Conservation (phyloP, 768 basidiomycete species). For the Fomitopsis pulvina region DNA sequence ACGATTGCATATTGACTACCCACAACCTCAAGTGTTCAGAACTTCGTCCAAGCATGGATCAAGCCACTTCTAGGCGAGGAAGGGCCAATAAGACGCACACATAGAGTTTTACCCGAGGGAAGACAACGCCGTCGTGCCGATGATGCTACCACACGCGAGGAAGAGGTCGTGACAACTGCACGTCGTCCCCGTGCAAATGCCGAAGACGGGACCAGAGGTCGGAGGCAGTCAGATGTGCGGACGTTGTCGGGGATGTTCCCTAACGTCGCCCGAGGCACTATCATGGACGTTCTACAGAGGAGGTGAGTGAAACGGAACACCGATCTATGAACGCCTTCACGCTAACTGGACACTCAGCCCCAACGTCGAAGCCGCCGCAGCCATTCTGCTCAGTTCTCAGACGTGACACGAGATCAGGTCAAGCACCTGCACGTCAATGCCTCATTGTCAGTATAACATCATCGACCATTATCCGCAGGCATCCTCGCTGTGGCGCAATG, state of each 20-base stretch:
- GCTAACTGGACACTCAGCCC: conserved; percentile 34
- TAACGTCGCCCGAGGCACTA: conserved; percentile 60
- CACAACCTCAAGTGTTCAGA: conserved; percentile 30
- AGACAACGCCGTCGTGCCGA: conserved; percentile 13
- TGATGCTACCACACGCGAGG: conserved; percentile 28
- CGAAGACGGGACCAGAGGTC: conserved; percentile 44
- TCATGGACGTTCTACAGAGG: conserved; percentile 73
- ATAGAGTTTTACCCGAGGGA: conserved; percentile 66
- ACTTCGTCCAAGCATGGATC: conserved; percentile 49
- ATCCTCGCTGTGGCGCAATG: background rate
- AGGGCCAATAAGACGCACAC: conserved; percentile 56
- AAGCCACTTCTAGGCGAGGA: conserved; percentile 63
- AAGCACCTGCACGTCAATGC: no score
- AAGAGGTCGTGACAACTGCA: conserved; percentile 63
- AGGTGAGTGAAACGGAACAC: conserved; percentile 43
- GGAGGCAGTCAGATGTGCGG: conserved; percentile 68
- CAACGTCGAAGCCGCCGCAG: conserved; percentile 78
- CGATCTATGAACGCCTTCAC: background rate
- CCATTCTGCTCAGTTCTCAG: conserved; percentile 59
- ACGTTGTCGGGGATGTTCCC: conserved; percentile 83
- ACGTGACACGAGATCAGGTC: no score
- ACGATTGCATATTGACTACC: background rate
- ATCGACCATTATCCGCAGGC: background rate
- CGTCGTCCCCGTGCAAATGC: conserved; percentile 18
- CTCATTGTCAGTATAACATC: no score